Evolutionary conservation across 2,329 filamentous ascomycete genomes (phyloP), one percentile per base, ranked within the genome.

Genomic region (Hypoxylon sp.): DNA sequence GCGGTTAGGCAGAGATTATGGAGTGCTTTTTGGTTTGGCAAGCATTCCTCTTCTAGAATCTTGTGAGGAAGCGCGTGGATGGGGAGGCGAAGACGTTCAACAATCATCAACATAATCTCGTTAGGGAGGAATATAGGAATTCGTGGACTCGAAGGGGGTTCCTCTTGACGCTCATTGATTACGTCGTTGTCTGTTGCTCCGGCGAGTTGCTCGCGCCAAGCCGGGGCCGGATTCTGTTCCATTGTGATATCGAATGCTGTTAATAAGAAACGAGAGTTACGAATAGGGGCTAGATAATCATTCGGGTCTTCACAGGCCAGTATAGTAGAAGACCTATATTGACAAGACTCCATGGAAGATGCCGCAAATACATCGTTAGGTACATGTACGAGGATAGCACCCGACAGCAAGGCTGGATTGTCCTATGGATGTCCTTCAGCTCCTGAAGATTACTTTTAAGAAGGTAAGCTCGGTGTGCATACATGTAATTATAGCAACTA

Each of bases 1-100:
- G 39, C n/a, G 37, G 48, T 52, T 13, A 64, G 48, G 52, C 64
- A 70, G 3, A 67, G 42, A 24, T 46, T 62, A 26, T 51, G 57
- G n/a, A 70, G 67, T 13, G 31, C 9, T 5, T 19, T 50, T 11
- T 60, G 59, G 8, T 24, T 52, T 37, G 5, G 2, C 17, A 55
- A 22, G 35, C 47, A 70, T 5, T 37, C 46, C 0, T n/a, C n/a
- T 26, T 57, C 42, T 2, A 31, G n/a, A 22, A 33, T 3, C 5
- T 1, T 11, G 1, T 39, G 22, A 10, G 5, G 10, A 22, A 61
- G 24, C 1, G 26, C 29, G 17, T 10, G 22, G 11, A 44, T 14
- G 39, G 67, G 60, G 35, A 67, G 67, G 42, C 35, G 50, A 11
- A 54, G 9, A 11, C 10, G 13, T 1, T 64, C 3, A 13, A 67